phyloP scores from a whole-genome alignment of 2,329 filamentous ascomycete species.

The Alternaria brassicae region DNA sequence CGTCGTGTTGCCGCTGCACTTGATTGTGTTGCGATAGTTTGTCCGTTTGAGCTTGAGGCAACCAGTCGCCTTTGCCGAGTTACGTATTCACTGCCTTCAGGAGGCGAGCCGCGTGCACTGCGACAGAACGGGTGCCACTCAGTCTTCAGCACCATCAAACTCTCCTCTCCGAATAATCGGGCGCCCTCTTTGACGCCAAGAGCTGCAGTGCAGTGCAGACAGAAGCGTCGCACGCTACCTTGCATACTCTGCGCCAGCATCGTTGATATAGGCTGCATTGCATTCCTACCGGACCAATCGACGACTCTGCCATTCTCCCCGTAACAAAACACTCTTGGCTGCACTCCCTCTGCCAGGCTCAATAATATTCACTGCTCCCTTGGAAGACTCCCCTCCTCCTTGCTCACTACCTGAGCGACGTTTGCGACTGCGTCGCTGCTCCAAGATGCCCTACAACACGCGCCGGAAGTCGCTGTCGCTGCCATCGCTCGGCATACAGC shows the following conservation, averaged over 20 bases:
- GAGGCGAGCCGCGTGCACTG: conserved; percentile 36
- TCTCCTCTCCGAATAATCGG: conserved; percentile 25
- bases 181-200: conserved; percentile 16
- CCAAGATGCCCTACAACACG: conserved; percentile 90
- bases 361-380: conserved; percentile 34
- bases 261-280: conserved; percentile 42
- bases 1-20: conserved; percentile 27
- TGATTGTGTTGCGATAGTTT: conserved; percentile 28
- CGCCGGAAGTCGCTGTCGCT: conserved; percentile 94
- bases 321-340: conserved; percentile 43
- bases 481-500: conserved; percentile 88
- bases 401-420: conserved; percentile 12
- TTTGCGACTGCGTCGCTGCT: conserved; percentile 18
- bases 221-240: conserved; percentile 44
- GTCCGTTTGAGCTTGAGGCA: conserved; percentile 23
- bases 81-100: conserved; percentile 42
- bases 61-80: conserved; percentile 32
- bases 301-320: conserved; percentile 37
- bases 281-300: conserved; percentile 48
- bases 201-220: conserved; percentile 33
- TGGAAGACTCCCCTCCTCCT: conserved; percentile 7
- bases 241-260: conserved; percentile 39
- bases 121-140: conserved; percentile 26
- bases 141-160: conserved; percentile 13
- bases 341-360: conserved; percentile 36